These are phyloP conservation scores for Buddleja alternifolia DNA, from an alignment of 257 asterid genomes.

Conservation along the genomic window DNA sequence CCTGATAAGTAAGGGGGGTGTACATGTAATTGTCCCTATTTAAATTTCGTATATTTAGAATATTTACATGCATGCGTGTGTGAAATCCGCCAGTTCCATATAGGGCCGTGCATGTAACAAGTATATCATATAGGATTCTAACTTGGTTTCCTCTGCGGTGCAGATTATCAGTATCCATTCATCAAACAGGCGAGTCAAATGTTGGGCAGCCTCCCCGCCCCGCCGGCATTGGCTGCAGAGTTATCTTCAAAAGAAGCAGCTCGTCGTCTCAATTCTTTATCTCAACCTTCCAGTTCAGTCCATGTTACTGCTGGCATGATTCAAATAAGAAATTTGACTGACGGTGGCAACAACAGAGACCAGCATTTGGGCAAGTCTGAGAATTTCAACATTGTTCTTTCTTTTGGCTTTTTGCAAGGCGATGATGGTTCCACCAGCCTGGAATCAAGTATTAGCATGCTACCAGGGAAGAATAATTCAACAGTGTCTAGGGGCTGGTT, in stretches of 20 bases:
- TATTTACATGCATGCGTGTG: too few species aligned
- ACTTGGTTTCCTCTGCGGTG: conserved; percentile 20
- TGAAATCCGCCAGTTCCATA: too few species aligned
- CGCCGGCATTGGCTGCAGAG: conserved; percentile 91
- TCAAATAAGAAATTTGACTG: conserved; percentile 41
- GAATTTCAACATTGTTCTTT: conserved; percentile 55
- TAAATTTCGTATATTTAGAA: too few species aligned
- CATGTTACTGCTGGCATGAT: conserved; percentile 84
- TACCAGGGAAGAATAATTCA: conserved; percentile 56
- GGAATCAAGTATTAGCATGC: conserved; percentile 57
- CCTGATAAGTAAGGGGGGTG: too few species aligned
- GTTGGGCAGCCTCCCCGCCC: conserved; percentile 84
- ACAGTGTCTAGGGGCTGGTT: conserved; percentile 53
- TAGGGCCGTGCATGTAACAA: not conserved
- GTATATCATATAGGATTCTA: not conserved
- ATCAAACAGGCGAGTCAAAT: conserved; percentile 70
- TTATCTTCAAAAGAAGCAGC: conserved; percentile 65
- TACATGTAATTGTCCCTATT: too few species aligned
- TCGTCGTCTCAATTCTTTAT: conserved; percentile 50
- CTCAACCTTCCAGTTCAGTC: conserved; percentile 59
- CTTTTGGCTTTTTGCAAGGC: conserved; percentile 62
- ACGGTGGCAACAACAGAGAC: conserved; percentile 35
- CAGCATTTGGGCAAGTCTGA: conserved; percentile 51
- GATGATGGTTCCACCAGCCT: conserved; percentile 50
- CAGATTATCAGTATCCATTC: conserved; percentile 69